Percentiles rank a stretch among this genome's conserved stretches.
phyloP scores from a whole-genome alignment of 83 land plant genomes.

The Picea abies region DNA sequence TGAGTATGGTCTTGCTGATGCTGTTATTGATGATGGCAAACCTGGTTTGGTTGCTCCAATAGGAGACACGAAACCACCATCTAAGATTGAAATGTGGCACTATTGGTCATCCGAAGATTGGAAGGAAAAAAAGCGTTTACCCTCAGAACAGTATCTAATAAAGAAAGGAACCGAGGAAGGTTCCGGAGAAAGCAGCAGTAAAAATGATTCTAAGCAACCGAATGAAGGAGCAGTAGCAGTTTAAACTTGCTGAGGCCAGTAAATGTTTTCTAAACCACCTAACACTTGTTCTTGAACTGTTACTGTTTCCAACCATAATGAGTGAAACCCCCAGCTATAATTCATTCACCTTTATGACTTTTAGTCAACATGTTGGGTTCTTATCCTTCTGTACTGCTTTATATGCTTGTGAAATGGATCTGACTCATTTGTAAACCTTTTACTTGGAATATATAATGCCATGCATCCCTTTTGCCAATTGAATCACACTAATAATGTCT shows the following conservation, averaged over 20 bases:
- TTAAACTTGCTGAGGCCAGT: background rate
- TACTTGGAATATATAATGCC: background rate
- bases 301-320: no score
- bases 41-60: conserved; percentile 94
- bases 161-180: background rate
- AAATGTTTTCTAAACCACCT: no score
- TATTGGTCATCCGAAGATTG: conserved; percentile 34
- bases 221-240: conserved; percentile 3
- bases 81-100: conserved; percentile 71
- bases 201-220: background rate
- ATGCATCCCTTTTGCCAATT: background rate
- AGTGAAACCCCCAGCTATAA: no score
- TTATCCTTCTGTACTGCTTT: no score
- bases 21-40: conserved; percentile 92
- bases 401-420: no score
- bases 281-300: no score
- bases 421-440: no score
- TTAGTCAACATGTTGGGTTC: no score
- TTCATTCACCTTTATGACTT: no score
- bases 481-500: background rate
- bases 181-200: background rate
- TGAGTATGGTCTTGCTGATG: conserved; percentile 89
- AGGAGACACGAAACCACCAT: conserved; percentile 74
- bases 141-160: conserved; percentile 12
- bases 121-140: background rate